A percentile compares a stretch with the other conserved stretches of the same genome.
Conservation (phyloP, 2,329 filamentous ascomycete genomes). For the Drechslerella dactyloides region DNA sequence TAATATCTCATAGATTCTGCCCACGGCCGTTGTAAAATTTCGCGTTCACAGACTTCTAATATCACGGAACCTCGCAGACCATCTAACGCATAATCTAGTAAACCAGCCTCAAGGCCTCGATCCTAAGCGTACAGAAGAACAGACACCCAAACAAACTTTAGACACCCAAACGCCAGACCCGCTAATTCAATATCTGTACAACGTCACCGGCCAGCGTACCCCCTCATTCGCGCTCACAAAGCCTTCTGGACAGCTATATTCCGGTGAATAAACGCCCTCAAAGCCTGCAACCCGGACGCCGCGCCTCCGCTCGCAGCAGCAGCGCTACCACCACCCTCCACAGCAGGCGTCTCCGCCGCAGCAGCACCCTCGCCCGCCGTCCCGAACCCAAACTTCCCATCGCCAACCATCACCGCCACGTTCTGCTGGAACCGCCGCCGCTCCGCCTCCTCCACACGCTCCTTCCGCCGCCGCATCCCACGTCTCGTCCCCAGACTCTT, state of each 20-base stretch:
- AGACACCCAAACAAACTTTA: slow-evolving; percentile 11
- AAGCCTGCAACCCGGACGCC: slow-evolving; percentile 30
- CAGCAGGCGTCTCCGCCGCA: not conserved
- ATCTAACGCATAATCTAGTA: too few relatives aligned
- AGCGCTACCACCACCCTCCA: not conserved
- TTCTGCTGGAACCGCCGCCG: slow-evolving; percentile 47
- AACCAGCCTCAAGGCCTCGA: too few relatives aligned
- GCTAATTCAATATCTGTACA: slow-evolving; percentile 17
- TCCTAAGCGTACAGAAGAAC: not conserved
- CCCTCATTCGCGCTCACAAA: slow-evolving; percentile 12
- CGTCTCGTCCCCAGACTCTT: slow-evolving; percentile 45
- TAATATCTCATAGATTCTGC: too few relatives aligned
- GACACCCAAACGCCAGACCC: not conserved
- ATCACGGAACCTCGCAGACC: too few relatives aligned
- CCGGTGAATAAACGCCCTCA: slow-evolving; percentile 39
- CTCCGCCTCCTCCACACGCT: slow-evolving; percentile 38
- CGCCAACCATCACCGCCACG: slow-evolving; percentile 39
- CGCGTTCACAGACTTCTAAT: too few relatives aligned
- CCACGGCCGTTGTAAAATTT: too few relatives aligned
- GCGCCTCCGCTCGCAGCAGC: slow-evolving; percentile 14
- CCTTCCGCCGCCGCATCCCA: slow-evolving; percentile 44
- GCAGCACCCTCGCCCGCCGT: not conserved
- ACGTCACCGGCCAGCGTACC: not conserved
- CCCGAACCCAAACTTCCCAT: slow-evolving; percentile 42
- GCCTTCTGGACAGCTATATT: slow-evolving; percentile 47